These are phyloP conservation scores for Neurospora hispaniola DNA, from an alignment of 495 filamentous ascomycete species.

Conservation along the genomic window DNA sequence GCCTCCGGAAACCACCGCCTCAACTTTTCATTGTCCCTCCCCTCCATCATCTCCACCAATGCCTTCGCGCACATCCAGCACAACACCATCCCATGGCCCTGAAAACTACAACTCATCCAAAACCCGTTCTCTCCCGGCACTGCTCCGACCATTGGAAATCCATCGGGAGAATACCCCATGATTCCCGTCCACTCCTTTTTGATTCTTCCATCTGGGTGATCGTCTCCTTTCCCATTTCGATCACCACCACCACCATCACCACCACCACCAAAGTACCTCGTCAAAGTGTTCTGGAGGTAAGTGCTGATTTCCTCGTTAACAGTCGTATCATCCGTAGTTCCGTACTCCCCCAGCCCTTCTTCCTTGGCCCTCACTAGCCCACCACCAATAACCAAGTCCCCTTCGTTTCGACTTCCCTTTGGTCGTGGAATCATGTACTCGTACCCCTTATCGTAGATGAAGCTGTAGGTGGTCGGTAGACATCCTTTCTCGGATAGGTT, in stretches of 20 bases:
- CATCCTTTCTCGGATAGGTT: constrained; percentile 30
- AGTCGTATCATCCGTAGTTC: constrained; percentile 47
- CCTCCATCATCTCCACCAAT: constrained; percentile 41
- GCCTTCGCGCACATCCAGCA: constrained; percentile 46
- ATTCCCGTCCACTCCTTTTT: constrained; percentile 52
- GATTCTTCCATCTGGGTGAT: constrained; percentile 45
- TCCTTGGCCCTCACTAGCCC: constrained; percentile 41
- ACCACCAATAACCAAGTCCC: constrained; percentile 63
- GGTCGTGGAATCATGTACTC: constrained; percentile 60
- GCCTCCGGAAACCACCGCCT: constrained; percentile 41
- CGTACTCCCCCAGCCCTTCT: constrained; percentile 38
- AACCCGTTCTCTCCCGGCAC: constrained; percentile 31
- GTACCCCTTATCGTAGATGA: constrained; percentile 48
- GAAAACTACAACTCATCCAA: constrained; percentile 43
- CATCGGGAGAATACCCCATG: constrained; percentile 49
- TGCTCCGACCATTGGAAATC: constrained; percentile 44
- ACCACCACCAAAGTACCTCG: constrained; percentile 40
- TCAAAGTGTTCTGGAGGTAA: constrained; percentile 36
- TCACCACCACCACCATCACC: constrained; percentile 27
- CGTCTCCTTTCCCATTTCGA: constrained; percentile 34
- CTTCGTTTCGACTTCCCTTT: constrained; percentile 27
- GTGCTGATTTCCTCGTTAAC: constrained; percentile 43
- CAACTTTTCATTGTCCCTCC: constrained; percentile 19
- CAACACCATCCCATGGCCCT: constrained; percentile 51
- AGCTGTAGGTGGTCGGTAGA: constrained; percentile 47